Evolutionary conservation across 1,139 yeast species (phyloP), one percentile per base, ranked within the genome.

Genomic region (Suhomyces bolitotheri): DNA sequence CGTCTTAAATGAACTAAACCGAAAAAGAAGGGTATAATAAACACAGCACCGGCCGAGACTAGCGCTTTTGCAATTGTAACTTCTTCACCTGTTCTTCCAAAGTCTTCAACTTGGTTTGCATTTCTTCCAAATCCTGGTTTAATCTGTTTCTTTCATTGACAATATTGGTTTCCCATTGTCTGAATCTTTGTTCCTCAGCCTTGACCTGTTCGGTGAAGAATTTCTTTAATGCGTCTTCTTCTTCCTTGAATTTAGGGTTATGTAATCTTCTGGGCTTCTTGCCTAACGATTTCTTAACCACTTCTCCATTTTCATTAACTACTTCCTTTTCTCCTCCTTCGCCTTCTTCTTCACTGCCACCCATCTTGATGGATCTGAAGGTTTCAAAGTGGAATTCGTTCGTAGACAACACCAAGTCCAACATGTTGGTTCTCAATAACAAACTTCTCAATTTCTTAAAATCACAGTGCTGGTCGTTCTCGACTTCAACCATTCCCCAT

Each of bases 401-500:
- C n/a, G 98, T 90, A 5, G 95, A 76, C 46, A 80, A 71, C 38
- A 92, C 76, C 54, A 92, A 74, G 62, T 92, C 99, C 56, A 94
- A 77, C 88, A 92, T 79, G 65, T 92, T 92, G 17, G 96, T 87
- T 66, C 98, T 83, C 58, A 94, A 73, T 44, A 92, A 68, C 53
- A 92, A 73, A 48, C 90, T 79, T 65, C 98, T 82, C 56, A 92
- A 75, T 62, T 89, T 89, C 62, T 88, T 82, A 69, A 94, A 92
- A 64, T 92, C 98, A 66, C 97, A 90, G 60, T 92, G 97, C 43
- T 76, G 76, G 57, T 90, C 97, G 62, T 92, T 92, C 62, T 92
- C 98, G 34, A 92, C 96, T 62, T 92, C 97, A 34, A 92, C 97
- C 36, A 87, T 73, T 28, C 98, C 98, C 98, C 98, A 92, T 44